Evolutionary conservation across 129 eudicot genomes (phyloP).

Genomic region (Chrysanthemum seticuspe): DNA sequence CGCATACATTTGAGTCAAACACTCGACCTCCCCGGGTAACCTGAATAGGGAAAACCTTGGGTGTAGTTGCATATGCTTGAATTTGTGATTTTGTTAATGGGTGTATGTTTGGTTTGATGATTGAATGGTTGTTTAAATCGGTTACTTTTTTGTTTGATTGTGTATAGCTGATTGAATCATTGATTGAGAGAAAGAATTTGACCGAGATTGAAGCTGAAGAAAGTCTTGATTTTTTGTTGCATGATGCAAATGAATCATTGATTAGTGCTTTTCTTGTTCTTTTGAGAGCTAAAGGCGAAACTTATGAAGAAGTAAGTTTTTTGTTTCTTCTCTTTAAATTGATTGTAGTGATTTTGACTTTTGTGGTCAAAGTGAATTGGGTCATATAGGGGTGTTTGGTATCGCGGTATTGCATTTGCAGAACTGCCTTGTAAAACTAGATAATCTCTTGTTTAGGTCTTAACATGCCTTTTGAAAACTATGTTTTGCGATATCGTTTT

Average conservation of each 20-base stretch:
- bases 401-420: background rate
- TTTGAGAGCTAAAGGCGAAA: conserved; percentile 76
- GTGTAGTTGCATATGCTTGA: too few species aligned
- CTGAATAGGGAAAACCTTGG: too few species aligned
- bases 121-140: background rate
- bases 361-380: background rate
- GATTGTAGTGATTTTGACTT: background rate
- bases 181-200: conserved; percentile 54
- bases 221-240: conserved; percentile 49
- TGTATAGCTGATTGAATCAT: conserved; percentile 55
- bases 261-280: conserved; percentile 76
- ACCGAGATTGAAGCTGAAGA: conserved; percentile 61
- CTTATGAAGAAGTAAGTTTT: conserved; percentile 68
- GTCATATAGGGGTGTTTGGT: background rate
- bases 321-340: background rate
- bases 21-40: too few species aligned
- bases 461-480: too few species aligned
- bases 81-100: too few species aligned
- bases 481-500: too few species aligned
- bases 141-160: conserved; percentile 2
- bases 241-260: conserved; percentile 57
- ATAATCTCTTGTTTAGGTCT: too few species aligned
- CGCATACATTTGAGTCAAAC: too few species aligned
- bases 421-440: too few species aligned
- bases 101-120: background rate